Percentiles rank a stretch among this genome's conserved stretches.
phyloP scores from a whole-genome alignment of 371 early-diverging fungal species.

The Mortierella sp. region DNA sequence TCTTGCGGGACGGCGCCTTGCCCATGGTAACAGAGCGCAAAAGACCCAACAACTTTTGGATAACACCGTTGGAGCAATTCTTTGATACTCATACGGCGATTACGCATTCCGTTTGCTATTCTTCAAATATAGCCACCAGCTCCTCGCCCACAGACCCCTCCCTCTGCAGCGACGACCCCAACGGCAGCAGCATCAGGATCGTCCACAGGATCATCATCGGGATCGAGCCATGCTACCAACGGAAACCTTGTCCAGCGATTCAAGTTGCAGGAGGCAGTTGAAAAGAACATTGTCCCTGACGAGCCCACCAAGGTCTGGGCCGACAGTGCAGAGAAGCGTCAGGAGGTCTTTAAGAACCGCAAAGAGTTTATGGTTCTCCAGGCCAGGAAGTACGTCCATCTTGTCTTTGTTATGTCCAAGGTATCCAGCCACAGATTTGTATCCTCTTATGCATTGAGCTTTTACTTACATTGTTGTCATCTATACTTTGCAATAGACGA shows the following conservation, averaged over 20 bases:
- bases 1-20: conserved; percentile 81
- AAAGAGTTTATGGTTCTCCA: conserved; percentile 92
- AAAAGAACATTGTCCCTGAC: conserved; percentile 55
- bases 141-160: conserved; percentile 46
- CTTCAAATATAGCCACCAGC: conserved; percentile 37
- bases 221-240: conserved; percentile 56
- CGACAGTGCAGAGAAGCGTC: conserved; percentile 77
- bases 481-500: conserved; percentile 22
- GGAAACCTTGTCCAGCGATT: conserved; percentile 67
- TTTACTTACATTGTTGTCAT: not conserved
- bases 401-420: too few relatives aligned
- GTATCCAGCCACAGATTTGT: not conserved
- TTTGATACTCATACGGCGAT: not conserved
- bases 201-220: conserved; percentile 49
- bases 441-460: not conserved
- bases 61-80: not conserved
- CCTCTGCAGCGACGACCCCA: conserved; percentile 36
- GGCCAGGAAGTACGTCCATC: conserved; percentile 75
- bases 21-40: conserved; percentile 67
- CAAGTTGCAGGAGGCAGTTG: conserved; percentile 62
- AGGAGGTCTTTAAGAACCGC: conserved; percentile 80
- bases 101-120: not conserved
- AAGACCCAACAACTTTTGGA: not conserved
- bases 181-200: conserved; percentile 19
- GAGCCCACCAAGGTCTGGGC: conserved; percentile 88